Percentiles rank a stretch among this genome's conserved stretches.
These are phyloP conservation scores for Sindora glabra DNA, from an alignment of 306 rosid species.

Conservation along the genomic window DNA sequence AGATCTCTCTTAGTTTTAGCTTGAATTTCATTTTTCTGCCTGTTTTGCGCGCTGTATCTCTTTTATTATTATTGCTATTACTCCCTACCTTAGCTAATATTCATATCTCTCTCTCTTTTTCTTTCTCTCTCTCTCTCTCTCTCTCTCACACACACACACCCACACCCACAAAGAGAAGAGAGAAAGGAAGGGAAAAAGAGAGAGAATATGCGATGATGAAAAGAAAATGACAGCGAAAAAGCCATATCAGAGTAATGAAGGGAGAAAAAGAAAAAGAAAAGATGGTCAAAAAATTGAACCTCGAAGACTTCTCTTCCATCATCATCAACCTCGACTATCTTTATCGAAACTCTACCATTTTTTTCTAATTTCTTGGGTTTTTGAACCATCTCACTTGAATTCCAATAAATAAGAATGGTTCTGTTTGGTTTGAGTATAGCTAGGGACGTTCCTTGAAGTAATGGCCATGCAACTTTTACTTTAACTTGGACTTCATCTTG, in stretches of 20 bases:
- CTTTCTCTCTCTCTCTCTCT: not conserved
- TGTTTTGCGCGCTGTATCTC: no score
- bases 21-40: no score
- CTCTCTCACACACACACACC: not conserved
- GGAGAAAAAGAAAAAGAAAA: conserved; percentile 47
- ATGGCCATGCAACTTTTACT: conserved; percentile 49
- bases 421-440: no score
- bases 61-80: no score
- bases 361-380: conserved; percentile 37
- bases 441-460: conserved; percentile 35
- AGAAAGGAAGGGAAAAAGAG: not conserved
- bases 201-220: conserved; percentile 22
- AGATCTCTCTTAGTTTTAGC: no score
- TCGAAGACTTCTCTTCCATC: conserved; percentile 87
- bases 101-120: not conserved
- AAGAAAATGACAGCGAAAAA: conserved; percentile 71
- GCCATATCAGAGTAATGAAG: conserved; percentile 36
- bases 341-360: conserved; percentile 89
- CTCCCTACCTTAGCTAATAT: no score
- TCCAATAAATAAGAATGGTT: conserved; percentile 28
- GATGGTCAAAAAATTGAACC: conserved; percentile 92
- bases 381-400: conserved; percentile 37
- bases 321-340: conserved; percentile 89
- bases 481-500: conserved; percentile 22
- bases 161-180: conserved; percentile 9